These are phyloP conservation scores for Talaromyces sp. DNA, from an alignment of 2,329 filamentous ascomycete species.

Conservation along the genomic window DNA sequence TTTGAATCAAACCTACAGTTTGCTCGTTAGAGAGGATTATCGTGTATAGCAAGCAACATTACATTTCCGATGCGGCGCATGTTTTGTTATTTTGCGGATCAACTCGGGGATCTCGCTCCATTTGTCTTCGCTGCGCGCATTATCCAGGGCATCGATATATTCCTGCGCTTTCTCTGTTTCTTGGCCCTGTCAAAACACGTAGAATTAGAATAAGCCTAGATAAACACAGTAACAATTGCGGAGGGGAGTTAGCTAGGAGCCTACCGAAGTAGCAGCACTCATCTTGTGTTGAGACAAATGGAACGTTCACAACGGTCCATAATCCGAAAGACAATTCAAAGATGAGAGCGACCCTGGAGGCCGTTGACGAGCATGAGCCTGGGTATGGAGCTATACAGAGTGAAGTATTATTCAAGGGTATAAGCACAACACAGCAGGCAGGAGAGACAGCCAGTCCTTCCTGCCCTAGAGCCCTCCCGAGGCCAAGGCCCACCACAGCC, in stretches of 20 bases:
- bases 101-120: slow-evolving; percentile 86
- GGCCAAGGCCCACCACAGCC: background rate
- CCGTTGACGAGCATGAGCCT: background rate
- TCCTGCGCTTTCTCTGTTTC: slow-evolving; percentile 69
- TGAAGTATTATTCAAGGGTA: background rate
- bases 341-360: background rate
- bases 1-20: slow-evolving; percentile 59
- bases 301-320: slow-evolving; percentile 10
- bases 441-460: background rate
- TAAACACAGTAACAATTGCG: background rate
- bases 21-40: slow-evolving; percentile 13
- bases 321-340: background rate
- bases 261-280: slow-evolving; percentile 18
- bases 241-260: background rate
- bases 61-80: slow-evolving; percentile 82
- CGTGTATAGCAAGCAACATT: slow-evolving; percentile 23
- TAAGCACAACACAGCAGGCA: background rate
- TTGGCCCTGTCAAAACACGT: slow-evolving; percentile 29
- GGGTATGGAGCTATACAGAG: background rate
- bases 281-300: slow-evolving; percentile 13
- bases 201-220: slow-evolving; percentile 14
- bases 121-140: slow-evolving; percentile 77
- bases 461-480: background rate
- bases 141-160: slow-evolving; percentile 78
- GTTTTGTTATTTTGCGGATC: slow-evolving; percentile 88